These are phyloP conservation scores for Xylaria sp. DNA, from an alignment of 2,329 filamentous ascomycete species.

Conservation along the genomic window DNA sequence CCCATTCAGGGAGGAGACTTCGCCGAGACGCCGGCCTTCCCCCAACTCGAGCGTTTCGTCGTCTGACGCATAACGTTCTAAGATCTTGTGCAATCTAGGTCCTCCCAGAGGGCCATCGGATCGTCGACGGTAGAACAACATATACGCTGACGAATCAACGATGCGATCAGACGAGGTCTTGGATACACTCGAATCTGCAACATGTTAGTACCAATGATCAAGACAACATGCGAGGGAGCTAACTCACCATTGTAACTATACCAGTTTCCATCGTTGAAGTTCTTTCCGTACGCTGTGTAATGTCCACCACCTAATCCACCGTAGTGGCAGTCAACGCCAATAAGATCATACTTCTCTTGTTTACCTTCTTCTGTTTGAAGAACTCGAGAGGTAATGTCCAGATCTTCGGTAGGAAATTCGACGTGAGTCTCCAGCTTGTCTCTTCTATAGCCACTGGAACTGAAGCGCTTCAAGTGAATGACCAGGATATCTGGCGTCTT, in stretches of 20 bases:
- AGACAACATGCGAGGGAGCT: background rate
- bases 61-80: constrained; percentile 56
- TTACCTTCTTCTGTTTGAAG: constrained; percentile 76
- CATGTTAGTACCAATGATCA: constrained; percentile 36
- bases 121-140: constrained; percentile 91
- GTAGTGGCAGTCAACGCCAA: constrained; percentile 93
- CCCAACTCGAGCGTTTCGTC: constrained; percentile 50
- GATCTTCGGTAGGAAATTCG: constrained; percentile 81
- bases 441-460: constrained; percentile 70
- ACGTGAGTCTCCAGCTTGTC: constrained; percentile 91
- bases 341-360: constrained; percentile 81
- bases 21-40: constrained; percentile 84
- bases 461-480: constrained; percentile 93
- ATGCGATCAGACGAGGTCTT: constrained; percentile 56
- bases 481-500: constrained; percentile 92
- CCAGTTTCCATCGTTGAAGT: constrained; percentile 84
- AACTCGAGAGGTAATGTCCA: constrained; percentile 77
- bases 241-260: constrained; percentile 91
- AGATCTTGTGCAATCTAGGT: constrained; percentile 63
- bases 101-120: constrained; percentile 74
- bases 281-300: constrained; percentile 92
- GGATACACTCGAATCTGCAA: constrained; percentile 67
- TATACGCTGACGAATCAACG: constrained; percentile 75
- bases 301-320: constrained; percentile 91
- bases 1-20: constrained; percentile 77